Percentiles rank a stretch among this genome's conserved stretches.
Conservation (phyloP, 2,329 filamentous ascomycete genomes). For the Penicillium sp. region DNA sequence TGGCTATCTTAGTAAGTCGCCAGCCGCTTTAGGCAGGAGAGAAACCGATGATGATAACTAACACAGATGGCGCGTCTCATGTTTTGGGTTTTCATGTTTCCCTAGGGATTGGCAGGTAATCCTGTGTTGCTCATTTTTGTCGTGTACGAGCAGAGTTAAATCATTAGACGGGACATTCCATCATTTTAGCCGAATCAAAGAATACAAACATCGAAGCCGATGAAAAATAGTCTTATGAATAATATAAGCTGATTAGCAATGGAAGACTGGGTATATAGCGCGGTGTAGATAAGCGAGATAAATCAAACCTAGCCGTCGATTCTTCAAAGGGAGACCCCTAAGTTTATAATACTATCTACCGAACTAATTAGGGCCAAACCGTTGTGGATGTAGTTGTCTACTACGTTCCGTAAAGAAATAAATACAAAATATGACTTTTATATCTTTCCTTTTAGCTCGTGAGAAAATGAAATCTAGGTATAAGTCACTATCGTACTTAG, state of each 20-base stretch:
- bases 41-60: background rate
- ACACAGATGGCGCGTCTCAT: background rate
- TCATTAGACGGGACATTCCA: background rate
- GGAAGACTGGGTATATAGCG: background rate
- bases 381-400: rapidly evolving
- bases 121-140: background rate
- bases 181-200: background rate
- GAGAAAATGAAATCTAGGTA: background rate
- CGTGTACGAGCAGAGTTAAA: background rate
- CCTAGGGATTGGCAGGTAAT: background rate
- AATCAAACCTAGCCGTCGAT: background rate
- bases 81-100: background rate
- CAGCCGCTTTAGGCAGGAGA: background rate
- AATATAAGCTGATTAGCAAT: background rate
- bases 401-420: background rate
- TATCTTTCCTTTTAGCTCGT: background rate
- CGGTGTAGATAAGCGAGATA: background rate
- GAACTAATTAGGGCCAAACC: background rate
- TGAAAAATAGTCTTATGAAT: background rate
- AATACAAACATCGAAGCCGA: background rate
- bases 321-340: background rate
- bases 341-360: background rate
- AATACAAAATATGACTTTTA: background rate
- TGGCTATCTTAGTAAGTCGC: background rate
- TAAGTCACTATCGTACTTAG: too few species aligned